A percentile compares a stretch with the other conserved stretches of the same genome.
phyloP scores from a whole-genome alignment of 148 eudicot species.

The Arctostaphylos glauca region DNA sequence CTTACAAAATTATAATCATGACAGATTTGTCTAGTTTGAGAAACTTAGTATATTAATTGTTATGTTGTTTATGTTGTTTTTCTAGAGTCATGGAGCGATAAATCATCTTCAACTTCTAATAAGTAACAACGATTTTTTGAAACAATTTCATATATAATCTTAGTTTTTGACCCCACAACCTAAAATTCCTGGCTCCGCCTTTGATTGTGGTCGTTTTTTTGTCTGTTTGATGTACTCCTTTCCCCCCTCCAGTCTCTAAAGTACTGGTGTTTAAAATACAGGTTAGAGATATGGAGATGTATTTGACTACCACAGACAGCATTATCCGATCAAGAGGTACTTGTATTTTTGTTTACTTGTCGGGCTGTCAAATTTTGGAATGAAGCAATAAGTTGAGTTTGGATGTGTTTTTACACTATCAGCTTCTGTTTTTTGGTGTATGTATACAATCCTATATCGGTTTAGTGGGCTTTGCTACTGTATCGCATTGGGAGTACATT shows the following conservation, averaged over 20 bases:
- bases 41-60: no score
- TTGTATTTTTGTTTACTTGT: slow-evolving; percentile 7
- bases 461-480: background rate
- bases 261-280: slow-evolving; percentile 18
- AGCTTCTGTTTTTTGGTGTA: background rate
- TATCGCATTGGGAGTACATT: background rate
- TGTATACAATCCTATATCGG: background rate
- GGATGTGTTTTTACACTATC: background rate
- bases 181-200: no score
- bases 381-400: background rate
- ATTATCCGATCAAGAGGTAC: slow-evolving; percentile 91
- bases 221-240: background rate
- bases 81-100: no score
- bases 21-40: no score
- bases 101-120: no score
- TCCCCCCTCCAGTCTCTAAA: background rate
- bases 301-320: slow-evolving; percentile 79
- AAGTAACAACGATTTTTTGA: no score
- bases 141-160: no score
- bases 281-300: slow-evolving; percentile 92
- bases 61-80: no score
- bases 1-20: no score
- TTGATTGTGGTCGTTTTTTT: background rate
- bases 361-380: background rate
- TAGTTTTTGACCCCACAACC: no score